These are phyloP conservation scores for Striga hermonthica DNA, from an alignment of 305 asterid genomes.

Conservation along the genomic window DNA sequence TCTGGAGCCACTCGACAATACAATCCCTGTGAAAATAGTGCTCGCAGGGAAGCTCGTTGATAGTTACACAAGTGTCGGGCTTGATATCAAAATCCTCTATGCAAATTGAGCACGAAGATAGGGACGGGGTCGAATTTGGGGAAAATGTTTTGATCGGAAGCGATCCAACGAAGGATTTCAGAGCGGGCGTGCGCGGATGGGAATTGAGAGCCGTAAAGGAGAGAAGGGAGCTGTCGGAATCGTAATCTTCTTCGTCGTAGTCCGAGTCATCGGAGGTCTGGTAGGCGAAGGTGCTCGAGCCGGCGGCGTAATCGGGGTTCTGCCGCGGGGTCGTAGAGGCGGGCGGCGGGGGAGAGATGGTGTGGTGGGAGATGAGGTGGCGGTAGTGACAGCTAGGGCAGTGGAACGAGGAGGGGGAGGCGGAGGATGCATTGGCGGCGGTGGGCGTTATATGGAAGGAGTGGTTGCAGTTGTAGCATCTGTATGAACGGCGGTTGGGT, in stretches of 20 bases:
- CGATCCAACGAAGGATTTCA: conserved; percentile 38
- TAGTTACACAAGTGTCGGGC: conserved; percentile 21
- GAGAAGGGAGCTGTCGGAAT: conserved; percentile 38
- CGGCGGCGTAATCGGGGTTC: conserved; percentile 13
- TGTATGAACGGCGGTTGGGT: conserved; percentile 40
- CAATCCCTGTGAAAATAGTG: conserved; percentile 54
- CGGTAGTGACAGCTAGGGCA: conserved; percentile 57
- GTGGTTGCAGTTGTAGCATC: conserved; percentile 49
- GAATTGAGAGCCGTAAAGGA: conserved; percentile 30
- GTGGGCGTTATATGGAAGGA: conserved; percentile 40
- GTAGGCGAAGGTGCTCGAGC: conserved; percentile 18
- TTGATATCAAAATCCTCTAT: conserved; percentile 47
- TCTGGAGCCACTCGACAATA: conserved; percentile 49
- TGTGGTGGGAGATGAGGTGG: conserved; percentile 55
- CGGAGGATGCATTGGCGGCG: conserved; percentile 30
- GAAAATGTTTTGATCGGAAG: conserved; percentile 37
- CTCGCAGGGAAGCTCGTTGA: conserved; percentile 47
- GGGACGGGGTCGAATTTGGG: conserved; percentile 31
- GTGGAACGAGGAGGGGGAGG: conserved; percentile 48
- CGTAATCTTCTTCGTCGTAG: conserved; percentile 34
- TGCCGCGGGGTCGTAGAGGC: conserved; percentile 27
- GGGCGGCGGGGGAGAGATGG: conserved; percentile 33
- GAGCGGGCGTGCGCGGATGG: conserved; percentile 33
- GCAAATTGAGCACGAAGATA: conserved; percentile 51
- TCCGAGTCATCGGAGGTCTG: conserved; percentile 43